A percentile compares a stretch with the other conserved stretches of the same genome.
These are phyloP conservation scores for Ambrosia hybrid DNA, from an alignment of 140 eudicot genomes.

Conservation along the genomic window DNA sequence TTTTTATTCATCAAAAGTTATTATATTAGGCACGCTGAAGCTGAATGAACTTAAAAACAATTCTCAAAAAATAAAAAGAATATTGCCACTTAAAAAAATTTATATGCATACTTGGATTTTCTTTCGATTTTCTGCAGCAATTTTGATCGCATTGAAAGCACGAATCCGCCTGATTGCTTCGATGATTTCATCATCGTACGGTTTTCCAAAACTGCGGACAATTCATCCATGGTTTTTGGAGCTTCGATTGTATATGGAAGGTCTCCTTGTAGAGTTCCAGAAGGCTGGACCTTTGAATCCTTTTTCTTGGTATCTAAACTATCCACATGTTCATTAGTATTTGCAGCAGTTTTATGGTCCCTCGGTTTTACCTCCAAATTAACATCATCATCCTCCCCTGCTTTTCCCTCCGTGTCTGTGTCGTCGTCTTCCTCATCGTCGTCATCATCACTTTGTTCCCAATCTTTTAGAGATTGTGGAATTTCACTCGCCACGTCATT, in stretches of 20 bases:
- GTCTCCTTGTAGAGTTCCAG: conserved; percentile 40
- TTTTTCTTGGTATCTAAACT: conserved; percentile 23
- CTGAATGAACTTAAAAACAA: neutral
- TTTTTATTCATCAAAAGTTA: neutral
- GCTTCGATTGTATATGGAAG: conserved; percentile 95
- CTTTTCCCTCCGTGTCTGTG: conserved; percentile 38
- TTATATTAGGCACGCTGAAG: neutral
- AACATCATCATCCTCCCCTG: conserved; percentile 37
- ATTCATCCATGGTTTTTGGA: conserved; percentile 78
- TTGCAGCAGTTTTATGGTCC: conserved; percentile 24
- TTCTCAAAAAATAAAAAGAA: neutral
- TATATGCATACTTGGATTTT: conserved; percentile 75
- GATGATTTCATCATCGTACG: conserved; percentile 63
- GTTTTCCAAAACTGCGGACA: conserved; percentile 52
- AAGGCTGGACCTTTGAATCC: conserved; percentile 35
- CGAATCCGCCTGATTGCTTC: conserved; percentile 92
- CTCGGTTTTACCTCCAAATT: conserved; percentile 24
- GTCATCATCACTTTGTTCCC: conserved; percentile 85
- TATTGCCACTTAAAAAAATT: neutral
- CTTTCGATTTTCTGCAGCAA: conserved; percentile 93
- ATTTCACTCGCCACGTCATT: conserved; percentile 38
- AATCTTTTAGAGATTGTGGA: conserved; percentile 59
- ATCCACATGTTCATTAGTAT: conserved; percentile 29
- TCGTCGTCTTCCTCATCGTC: conserved; percentile 46
- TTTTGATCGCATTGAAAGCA: conserved; percentile 70